phyloP scores from a whole-genome alignment of 345 rosid species.

The Sisymbrium altissimum region DNA sequence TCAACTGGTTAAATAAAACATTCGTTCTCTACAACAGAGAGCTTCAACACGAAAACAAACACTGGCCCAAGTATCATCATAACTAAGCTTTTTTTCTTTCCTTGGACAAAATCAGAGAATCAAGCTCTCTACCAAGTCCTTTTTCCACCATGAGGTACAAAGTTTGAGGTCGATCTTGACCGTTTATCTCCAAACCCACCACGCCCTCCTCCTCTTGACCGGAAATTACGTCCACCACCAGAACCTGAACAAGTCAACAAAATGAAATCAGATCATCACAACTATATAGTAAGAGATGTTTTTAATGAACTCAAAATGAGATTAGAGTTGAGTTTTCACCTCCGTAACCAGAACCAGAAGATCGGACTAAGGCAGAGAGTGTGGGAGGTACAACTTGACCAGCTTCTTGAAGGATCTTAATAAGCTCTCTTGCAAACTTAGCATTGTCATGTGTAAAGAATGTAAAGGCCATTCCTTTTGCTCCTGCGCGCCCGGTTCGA shows the following conservation, averaged over 20 bases:
- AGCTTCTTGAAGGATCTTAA: constrained; percentile 89
- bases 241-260: constrained; percentile 39
- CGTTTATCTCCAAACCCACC: constrained; percentile 68
- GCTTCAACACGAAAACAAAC: constrained; percentile 16
- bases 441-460: constrained; percentile 82
- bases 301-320: not conserved
- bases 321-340: constrained; percentile 39
- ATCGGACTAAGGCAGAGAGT: constrained; percentile 57
- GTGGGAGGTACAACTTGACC: constrained; percentile 71
- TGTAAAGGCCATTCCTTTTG: constrained; percentile 83
- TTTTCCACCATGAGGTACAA: constrained; percentile 63
- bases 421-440: constrained; percentile 78
- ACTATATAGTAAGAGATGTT: not conserved
- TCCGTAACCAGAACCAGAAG: constrained; percentile 46
- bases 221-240: constrained; percentile 56
- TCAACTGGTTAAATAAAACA: not conserved
- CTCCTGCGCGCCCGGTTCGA: constrained; percentile 98
- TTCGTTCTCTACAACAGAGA: constrained; percentile 20
- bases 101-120: constrained; percentile 1
- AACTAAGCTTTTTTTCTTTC: not conserved
- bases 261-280: not conserved
- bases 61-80: constrained; percentile 1
- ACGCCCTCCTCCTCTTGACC: constrained; percentile 79
- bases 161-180: constrained; percentile 68
- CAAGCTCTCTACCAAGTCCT: constrained; percentile 50